Conservation (phyloP, 345 rosid genomes). For the Rubroshorea leprosula region DNA sequence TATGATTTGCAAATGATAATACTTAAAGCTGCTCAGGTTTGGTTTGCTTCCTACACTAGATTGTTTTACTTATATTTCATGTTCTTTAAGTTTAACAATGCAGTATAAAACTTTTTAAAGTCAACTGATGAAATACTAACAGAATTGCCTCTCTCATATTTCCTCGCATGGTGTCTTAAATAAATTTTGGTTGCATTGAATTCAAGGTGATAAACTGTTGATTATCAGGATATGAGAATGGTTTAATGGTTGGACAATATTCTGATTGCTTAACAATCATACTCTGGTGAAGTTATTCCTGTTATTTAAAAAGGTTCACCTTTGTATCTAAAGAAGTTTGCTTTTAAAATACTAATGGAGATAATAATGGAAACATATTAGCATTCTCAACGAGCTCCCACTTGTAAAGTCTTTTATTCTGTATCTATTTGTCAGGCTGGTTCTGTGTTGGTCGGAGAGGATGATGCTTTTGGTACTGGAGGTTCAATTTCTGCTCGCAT, state of each 20-base stretch:
- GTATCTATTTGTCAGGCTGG: slow-evolving; percentile 47
- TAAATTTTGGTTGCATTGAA: too few species aligned
- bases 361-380: background rate
- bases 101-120: background rate
- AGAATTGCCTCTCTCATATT: background rate
- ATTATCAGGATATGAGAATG: too few species aligned
- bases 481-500: slow-evolving; percentile 61
- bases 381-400: background rate
- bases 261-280: too few species aligned
- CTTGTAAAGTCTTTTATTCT: background rate
- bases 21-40: slow-evolving; percentile 94
- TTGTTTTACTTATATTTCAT: slow-evolving; percentile 1
- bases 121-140: background rate
- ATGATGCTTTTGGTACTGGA: slow-evolving; percentile 62
- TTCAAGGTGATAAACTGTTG: too few species aligned
- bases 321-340: too few species aligned
- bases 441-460: slow-evolving; percentile 87
- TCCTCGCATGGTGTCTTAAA: background rate
- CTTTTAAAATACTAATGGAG: background rate
- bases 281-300: too few species aligned
- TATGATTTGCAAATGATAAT: slow-evolving; percentile 94
- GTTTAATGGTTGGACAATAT: too few species aligned
- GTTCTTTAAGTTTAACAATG: slow-evolving; percentile 1
- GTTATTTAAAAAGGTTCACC: too few species aligned
- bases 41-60: slow-evolving; percentile 23